Percentiles rank a stretch among this genome's conserved stretches.
These are phyloP conservation scores for Ustilago esculenta DNA, from an alignment of 1,284 basidiomycete genomes.

Conservation along the genomic window DNA sequence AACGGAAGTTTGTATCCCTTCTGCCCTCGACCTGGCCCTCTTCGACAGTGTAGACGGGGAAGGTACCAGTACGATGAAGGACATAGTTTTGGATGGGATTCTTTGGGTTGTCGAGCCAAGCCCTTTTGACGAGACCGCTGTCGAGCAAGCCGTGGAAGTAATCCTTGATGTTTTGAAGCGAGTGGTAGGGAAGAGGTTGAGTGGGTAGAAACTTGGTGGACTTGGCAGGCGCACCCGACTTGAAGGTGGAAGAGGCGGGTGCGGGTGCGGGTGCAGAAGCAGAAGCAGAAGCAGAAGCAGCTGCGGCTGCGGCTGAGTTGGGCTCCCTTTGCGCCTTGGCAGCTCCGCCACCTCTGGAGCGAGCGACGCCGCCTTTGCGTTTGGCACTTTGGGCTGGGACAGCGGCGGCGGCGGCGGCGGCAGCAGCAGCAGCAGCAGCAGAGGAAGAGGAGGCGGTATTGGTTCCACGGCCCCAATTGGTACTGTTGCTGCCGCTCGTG, in stretches of 20 bases:
- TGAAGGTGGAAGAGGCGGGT: slow-evolving; percentile 22
- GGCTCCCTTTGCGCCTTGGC: neutral
- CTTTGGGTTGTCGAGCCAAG: slow-evolving; percentile 59
- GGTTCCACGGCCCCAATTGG: slow-evolving; percentile 30
- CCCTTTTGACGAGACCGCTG: slow-evolving; percentile 46
- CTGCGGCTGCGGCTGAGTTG: neutral
- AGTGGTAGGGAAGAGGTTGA: slow-evolving; percentile 37
- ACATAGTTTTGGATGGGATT: slow-evolving; percentile 57
- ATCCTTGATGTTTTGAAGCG: slow-evolving; percentile 42
- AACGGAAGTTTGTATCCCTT: slow-evolving; percentile 48
- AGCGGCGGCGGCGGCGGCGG: too few relatives aligned
- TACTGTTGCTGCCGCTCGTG: neutral
- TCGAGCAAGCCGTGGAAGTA: slow-evolving; percentile 45
- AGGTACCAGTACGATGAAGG: slow-evolving; percentile 36
- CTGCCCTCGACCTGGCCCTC: slow-evolving; percentile 54
- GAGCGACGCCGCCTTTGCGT: slow-evolving; percentile 14
- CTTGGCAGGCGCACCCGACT: slow-evolving; percentile 25
- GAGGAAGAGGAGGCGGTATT: slow-evolving; percentile 6
- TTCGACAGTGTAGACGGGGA: slow-evolving; percentile 40
- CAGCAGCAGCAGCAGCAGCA: neutral
- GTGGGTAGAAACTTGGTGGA: slow-evolving; percentile 46
- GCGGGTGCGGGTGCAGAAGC: slow-evolving; percentile 5
- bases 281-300: too few relatives aligned
- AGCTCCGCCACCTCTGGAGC: slow-evolving; percentile 9
- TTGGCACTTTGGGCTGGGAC: too few relatives aligned